Percentiles rank a stretch among this genome's conserved stretches.
Evolutionary conservation across 1,284 basidiomycete genomes (phyloP).

Genomic region (Singerocomus inundabilis): DNA sequence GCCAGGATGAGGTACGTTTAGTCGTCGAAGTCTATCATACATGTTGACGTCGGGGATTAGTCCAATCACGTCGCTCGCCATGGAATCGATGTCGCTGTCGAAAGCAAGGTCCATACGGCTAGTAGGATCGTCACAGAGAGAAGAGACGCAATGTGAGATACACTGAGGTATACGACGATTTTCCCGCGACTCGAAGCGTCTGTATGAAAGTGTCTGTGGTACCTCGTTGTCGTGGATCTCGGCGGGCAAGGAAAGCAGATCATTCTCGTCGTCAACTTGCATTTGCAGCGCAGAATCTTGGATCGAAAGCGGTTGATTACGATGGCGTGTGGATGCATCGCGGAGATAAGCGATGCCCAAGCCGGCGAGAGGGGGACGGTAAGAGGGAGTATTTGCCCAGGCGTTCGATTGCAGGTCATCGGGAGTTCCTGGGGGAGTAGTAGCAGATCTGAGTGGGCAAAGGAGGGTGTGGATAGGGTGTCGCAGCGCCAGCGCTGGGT

Average conservation of each 20-base stretch:
- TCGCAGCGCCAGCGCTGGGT: slow-evolving; percentile 35
- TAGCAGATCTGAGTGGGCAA: slow-evolving; percentile 22
- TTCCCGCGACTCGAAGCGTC: background rate
- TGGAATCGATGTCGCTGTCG: slow-evolving; percentile 13
- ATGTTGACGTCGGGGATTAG: slow-evolving; percentile 48
- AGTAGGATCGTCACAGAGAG: background rate
- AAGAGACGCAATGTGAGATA: background rate
- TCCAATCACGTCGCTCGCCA: slow-evolving; percentile 26
- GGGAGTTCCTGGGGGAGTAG: background rate
- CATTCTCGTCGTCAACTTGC: slow-evolving; percentile 11
- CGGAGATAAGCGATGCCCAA: slow-evolving; percentile 28
- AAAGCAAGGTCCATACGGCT: slow-evolving; percentile 4
- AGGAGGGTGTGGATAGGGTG: slow-evolving; percentile 30
- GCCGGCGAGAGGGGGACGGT: slow-evolving; percentile 26
- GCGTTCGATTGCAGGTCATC: slow-evolving; percentile 40
- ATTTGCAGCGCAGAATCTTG: slow-evolving; percentile 7
- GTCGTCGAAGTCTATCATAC: slow-evolving; percentile 32
- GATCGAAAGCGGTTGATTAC: background rate
- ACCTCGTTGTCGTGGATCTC: background rate
- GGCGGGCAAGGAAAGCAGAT: background rate
- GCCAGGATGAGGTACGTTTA: slow-evolving; percentile 27
- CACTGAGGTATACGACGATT: background rate
- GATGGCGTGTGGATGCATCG: background rate
- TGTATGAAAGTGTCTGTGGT: background rate
- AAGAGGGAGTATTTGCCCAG: slow-evolving; percentile 14